A percentile compares a stretch with the other conserved stretches of the same genome.
phyloP scores from a whole-genome alignment of 139 green algal genomes.

The Chlorella sp. region DNA sequence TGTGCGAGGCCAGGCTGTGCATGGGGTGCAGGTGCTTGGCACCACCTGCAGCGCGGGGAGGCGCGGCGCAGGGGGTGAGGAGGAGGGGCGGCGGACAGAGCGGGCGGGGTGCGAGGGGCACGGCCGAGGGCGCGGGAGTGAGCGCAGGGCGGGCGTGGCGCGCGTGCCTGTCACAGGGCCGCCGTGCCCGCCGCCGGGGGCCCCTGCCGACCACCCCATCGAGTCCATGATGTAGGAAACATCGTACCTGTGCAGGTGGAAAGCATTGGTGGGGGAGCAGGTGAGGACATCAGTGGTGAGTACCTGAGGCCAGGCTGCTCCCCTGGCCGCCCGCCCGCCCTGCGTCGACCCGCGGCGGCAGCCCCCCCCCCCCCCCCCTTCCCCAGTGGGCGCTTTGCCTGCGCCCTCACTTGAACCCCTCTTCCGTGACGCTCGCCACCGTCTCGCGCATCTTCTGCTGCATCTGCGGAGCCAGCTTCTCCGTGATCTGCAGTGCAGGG shows the following conservation, averaged over 20 bases:
- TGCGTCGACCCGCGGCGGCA: too few species aligned
- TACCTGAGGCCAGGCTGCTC: too few species aligned
- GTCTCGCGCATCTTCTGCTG: conserved; percentile 26
- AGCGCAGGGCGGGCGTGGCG: not conserved
- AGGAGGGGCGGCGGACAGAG: too few species aligned
- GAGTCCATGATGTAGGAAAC: conserved; percentile 58
- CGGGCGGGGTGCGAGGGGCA: not conserved
- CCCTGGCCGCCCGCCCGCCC: too few species aligned
- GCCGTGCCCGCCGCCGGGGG: not conserved
- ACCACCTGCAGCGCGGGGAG: conserved; percentile 3
- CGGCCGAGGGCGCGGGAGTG: not conserved
- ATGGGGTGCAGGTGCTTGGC: conserved; percentile 15
- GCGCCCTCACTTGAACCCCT: too few species aligned
- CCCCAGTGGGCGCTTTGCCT: too few species aligned
- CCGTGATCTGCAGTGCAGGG: conserved; percentile 18
- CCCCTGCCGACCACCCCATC: conserved; percentile 43
- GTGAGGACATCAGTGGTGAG: too few species aligned
- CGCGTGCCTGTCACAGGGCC: too few species aligned
- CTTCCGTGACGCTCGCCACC: conserved; percentile 38
- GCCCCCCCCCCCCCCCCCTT: too few species aligned
- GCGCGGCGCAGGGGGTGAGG: too few species aligned
- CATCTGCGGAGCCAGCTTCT: conserved; percentile 1
- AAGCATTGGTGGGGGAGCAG: too few species aligned
- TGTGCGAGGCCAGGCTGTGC: conserved; percentile 29
- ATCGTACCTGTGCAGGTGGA: too few species aligned